Evolutionary conservation across 352 stramenopile genomes (phyloP), one percentile per base, ranked within the genome.

Genomic region (Phytopythium delawarense): DNA sequence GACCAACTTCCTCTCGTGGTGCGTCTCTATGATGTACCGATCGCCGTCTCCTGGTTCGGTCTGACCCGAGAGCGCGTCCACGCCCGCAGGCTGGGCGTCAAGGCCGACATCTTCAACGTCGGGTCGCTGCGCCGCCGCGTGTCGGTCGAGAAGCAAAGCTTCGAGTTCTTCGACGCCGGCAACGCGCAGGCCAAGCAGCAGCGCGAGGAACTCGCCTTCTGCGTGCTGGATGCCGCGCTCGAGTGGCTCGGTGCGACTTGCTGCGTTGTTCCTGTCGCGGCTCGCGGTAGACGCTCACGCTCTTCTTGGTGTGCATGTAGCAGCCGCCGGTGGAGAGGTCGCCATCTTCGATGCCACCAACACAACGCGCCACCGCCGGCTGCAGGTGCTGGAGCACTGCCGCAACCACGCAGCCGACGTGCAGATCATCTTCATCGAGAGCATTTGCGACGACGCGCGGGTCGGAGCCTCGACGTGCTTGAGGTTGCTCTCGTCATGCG

Each of bases 31-130:
- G 28, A 3, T 7, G 28, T 32, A 39, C n/a, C n/a, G 45, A 25
- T 30, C n/a, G 16, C 7, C 18, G 7, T 32, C 49, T 55, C 23
- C 25, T 56, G 50, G 23, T 0, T 7, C 28, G 28, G 28, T 32
- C 28, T 32, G 28, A 32, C 28, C 28, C 28, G 28, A 7, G 28
- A 32, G 3, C 5, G 28, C 28, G 28, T 32, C 28, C 28, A 32
- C 13, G 16, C 16, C 32, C 7, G 28, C 57, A 81, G 70, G 73
- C 61, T 81, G 18, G 73, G 75, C 6, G 68, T 83, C 25, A 67
- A 63, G n/a, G 64, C 72, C 28, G 76, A 88, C 51, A 89, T 97
- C 57, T 97, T 97, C 74, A 97, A 98, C 72, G 89, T 96, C 18
- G 89, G 89, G 9, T 89, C 96, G 65, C 94, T 97, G 61, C 85